Conservation (phyloP, 2,329 filamentous ascomycete genomes). For the Ophiostoma novo-ulmi region DNA sequence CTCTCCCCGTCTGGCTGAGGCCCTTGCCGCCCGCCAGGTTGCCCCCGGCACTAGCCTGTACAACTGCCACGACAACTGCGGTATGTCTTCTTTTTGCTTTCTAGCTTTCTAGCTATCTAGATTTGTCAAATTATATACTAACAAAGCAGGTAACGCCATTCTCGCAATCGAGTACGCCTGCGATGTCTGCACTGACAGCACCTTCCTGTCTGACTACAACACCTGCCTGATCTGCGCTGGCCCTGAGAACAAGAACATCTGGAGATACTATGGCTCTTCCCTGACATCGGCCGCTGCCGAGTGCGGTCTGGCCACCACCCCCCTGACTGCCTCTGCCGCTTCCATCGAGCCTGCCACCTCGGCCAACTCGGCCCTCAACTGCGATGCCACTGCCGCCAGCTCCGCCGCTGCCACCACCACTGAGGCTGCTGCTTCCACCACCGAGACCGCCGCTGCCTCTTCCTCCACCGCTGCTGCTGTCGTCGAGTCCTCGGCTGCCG, state of each 20-base stretch:
- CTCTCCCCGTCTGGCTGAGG: constrained; percentile 6
- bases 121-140: not conserved
- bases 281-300: constrained; percentile 32
- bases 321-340: constrained; percentile 27
- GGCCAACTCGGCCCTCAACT: constrained; percentile 14
- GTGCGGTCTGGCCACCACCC: constrained; percentile 32
- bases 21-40: constrained; percentile 2
- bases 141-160: constrained; percentile 34
- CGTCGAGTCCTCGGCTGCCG: not conserved
- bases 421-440: not conserved
- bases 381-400: constrained; percentile 9
- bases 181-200: constrained; percentile 36
- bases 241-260: constrained; percentile 40
- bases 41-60: constrained; percentile 37
- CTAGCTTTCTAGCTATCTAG: too few relatives aligned
- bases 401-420: constrained; percentile 18
- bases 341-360: constrained; percentile 26
- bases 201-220: constrained; percentile 38
- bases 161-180: constrained; percentile 32
- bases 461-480: constrained; percentile 6
- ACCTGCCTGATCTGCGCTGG: constrained; percentile 40
- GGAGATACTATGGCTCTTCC: constrained; percentile 38
- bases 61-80: constrained; percentile 44
- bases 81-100: constrained; percentile 30
- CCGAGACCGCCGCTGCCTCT: not conserved